These are phyloP conservation scores for Alternaria tenuissima DNA, from an alignment of 2,329 filamentous ascomycete species.

Conservation along the genomic window DNA sequence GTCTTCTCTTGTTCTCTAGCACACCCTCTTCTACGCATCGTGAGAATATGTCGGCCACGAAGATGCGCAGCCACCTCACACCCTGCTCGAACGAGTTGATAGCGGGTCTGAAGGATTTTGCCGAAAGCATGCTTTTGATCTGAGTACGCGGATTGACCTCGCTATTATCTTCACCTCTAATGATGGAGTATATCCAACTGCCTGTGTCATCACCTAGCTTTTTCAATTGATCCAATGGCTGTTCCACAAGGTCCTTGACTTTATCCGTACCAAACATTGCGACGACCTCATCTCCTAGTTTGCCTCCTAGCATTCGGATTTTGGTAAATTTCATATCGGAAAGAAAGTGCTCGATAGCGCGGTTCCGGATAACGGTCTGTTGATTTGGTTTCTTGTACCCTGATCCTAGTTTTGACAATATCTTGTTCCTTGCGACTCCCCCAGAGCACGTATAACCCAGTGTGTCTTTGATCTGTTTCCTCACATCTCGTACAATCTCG, in stretches of 20 bases:
- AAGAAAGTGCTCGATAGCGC: slow-evolving; percentile 81
- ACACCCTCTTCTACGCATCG: slow-evolving; percentile 91
- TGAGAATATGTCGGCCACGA: slow-evolving; percentile 88
- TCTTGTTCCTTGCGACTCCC: slow-evolving; percentile 89
- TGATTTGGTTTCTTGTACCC: slow-evolving; percentile 92
- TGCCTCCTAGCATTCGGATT: slow-evolving; percentile 93
- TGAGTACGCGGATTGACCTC: slow-evolving; percentile 91
- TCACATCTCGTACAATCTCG: slow-evolving; percentile 82
- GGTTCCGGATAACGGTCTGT: slow-evolving; percentile 91
- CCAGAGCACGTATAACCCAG: slow-evolving; percentile 92
- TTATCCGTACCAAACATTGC: slow-evolving; percentile 82
- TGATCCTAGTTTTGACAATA: slow-evolving; percentile 92
- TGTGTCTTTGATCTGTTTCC: slow-evolving; percentile 71
- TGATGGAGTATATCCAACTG: slow-evolving; percentile 81
- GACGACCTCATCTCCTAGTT: slow-evolving; percentile 86
- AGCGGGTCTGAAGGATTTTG: slow-evolving; percentile 89
- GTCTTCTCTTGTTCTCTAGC: slow-evolving; percentile 83
- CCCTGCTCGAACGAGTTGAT: slow-evolving; percentile 83
- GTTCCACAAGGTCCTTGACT: slow-evolving; percentile 75
- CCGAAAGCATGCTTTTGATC: slow-evolving; percentile 97
- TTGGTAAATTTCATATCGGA: slow-evolving; percentile 91
- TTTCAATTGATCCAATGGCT: slow-evolving; percentile 77
- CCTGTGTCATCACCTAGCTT: slow-evolving; percentile 86
- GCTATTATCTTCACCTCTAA: slow-evolving; percentile 84
- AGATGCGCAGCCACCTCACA: slow-evolving; percentile 86